These are phyloP conservation scores for Cardamine chenopodiifolia DNA, from an alignment of 345 rosid genomes.

Conservation along the genomic window DNA sequence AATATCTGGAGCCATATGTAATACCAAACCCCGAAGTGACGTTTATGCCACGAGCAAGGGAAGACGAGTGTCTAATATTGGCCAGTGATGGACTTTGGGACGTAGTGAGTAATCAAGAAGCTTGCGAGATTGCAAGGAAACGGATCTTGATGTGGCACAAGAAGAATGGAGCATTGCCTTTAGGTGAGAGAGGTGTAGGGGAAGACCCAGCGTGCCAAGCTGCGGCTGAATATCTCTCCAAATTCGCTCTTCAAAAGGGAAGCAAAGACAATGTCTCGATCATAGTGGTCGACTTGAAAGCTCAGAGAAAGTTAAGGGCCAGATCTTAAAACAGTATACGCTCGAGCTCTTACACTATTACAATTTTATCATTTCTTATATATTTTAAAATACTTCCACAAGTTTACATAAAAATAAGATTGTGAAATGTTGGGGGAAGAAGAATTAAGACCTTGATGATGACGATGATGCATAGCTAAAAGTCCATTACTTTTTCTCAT, in stretches of 20 bases:
- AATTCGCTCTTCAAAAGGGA: slow-evolving; percentile 77
- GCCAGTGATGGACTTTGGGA: slow-evolving; percentile 99
- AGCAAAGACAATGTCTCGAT: slow-evolving; percentile 87
- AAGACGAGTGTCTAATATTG: slow-evolving; percentile 82
- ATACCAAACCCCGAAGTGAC: slow-evolving; percentile 96
- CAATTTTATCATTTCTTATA: slow-evolving; percentile 16
- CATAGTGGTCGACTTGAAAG: slow-evolving; percentile 85
- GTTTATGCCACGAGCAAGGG: slow-evolving; percentile 83
- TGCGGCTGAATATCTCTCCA: slow-evolving; percentile 74
- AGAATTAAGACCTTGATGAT: slow-evolving; percentile 39
- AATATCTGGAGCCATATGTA: slow-evolving; percentile 93
- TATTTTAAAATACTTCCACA: slow-evolving; percentile 33
- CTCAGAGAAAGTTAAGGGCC: slow-evolving; percentile 81
- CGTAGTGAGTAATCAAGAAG: slow-evolving; percentile 93
- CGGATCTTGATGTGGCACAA: slow-evolving; percentile 82
- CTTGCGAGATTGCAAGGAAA: slow-evolving; percentile 77
- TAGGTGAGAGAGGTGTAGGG: slow-evolving; percentile 64
- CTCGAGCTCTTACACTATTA: slow-evolving; percentile 33
- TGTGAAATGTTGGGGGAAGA: slow-evolving; percentile 34
- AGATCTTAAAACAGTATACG: slow-evolving; percentile 49
- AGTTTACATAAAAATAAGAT: slow-evolving; percentile 40
- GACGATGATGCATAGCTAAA: slow-evolving; percentile 53
- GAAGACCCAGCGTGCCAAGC: slow-evolving; percentile 76
- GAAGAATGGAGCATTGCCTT: slow-evolving; percentile 58
- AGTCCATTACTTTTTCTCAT: slow-evolving; percentile 74